phyloP scores from a whole-genome alignment of 169 alveolate species.

The Eimeria zaria region DNA sequence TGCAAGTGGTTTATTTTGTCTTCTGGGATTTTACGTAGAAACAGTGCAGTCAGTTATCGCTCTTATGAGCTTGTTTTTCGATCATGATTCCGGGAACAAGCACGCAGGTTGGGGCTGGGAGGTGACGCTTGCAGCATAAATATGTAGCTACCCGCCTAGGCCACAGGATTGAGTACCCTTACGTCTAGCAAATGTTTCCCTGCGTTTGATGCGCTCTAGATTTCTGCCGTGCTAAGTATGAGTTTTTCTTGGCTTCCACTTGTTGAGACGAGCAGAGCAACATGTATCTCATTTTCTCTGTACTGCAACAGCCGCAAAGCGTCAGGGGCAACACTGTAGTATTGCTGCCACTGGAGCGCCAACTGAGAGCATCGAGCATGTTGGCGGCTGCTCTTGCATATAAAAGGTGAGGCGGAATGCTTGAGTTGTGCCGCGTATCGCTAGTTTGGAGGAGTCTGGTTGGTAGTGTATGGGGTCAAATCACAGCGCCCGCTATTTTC shows the following conservation, averaged over 20 bases:
- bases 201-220: not conserved
- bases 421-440: not conserved
- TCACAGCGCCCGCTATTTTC: no score
- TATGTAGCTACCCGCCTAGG: not conserved
- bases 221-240: not conserved
- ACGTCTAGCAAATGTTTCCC: not conserved
- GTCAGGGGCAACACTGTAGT: not conserved
- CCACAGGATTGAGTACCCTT: not conserved
- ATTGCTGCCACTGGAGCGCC: not conserved
- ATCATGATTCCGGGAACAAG: not conserved
- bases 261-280: not conserved
- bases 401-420: not conserved
- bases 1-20: not conserved
- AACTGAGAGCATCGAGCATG: not conserved
- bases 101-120: not conserved
- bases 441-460: not conserved
- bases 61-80: not conserved
- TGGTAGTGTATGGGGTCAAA: not conserved
- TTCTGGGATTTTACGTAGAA: not conserved
- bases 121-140: not conserved
- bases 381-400: not conserved
- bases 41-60: not conserved
- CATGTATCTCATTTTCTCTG: not conserved
- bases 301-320: not conserved
- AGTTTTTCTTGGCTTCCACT: not conserved